Percentiles rank a stretch among this genome's conserved stretches.
Conservation (phyloP, 345 rosid genomes). For the Lumnitzera littorea region DNA sequence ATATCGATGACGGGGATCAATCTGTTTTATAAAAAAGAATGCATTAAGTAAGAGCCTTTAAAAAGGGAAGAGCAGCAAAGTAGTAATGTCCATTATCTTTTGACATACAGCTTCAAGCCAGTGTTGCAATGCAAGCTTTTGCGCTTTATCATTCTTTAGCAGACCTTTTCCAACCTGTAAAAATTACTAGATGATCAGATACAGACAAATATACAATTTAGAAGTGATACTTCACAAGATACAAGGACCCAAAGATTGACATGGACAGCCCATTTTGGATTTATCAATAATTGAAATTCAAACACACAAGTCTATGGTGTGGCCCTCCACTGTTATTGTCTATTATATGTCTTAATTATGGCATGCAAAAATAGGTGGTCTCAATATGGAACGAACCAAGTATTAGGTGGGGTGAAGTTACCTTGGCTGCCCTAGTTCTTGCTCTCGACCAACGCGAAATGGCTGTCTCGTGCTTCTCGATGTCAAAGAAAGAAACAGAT, state of each 20-base stretch:
- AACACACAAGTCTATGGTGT: too few relatives aligned
- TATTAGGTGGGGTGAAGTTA: constrained; percentile 1
- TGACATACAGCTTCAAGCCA: constrained; percentile 98
- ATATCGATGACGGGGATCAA: constrained; percentile 91
- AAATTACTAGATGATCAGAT: neutral
- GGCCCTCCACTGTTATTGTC: neutral
- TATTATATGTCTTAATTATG: too few relatives aligned
- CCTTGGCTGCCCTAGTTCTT: constrained; percentile 83
- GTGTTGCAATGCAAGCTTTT: constrained; percentile 71
- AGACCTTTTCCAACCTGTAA: constrained; percentile 87
- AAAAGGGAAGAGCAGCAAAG: neutral
- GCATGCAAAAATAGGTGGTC: too few relatives aligned
- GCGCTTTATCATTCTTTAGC: constrained; percentile 81
- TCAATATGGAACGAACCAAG: too few relatives aligned
- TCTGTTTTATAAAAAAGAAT: constrained; percentile 33
- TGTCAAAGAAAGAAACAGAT: constrained; percentile 82
- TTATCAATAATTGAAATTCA: too few relatives aligned
- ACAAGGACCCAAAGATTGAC: too few relatives aligned
- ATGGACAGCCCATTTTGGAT: too few relatives aligned
- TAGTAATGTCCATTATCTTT: neutral
- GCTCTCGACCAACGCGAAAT: constrained; percentile 97
- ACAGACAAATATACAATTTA: neutral
- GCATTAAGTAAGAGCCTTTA: constrained; percentile 10
- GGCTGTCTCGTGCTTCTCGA: constrained; percentile 90
- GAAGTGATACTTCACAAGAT: neutral